Conservation (phyloP, 2,329 filamentous ascomycete genomes). For the Metarhizium anisopliae region DNA sequence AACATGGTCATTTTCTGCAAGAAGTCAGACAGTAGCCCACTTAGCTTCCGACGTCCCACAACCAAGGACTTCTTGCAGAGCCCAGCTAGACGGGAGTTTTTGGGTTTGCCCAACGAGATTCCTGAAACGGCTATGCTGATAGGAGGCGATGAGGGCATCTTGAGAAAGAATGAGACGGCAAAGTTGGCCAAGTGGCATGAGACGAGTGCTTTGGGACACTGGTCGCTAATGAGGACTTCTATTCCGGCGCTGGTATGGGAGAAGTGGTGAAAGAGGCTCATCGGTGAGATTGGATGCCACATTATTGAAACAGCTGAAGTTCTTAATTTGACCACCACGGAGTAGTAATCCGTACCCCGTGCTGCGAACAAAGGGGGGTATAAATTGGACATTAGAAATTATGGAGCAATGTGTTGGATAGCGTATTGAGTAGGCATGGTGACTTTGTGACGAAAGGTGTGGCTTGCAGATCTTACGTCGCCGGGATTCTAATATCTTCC, state of each 20-base stretch:
- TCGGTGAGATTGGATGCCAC: too few relatives aligned
- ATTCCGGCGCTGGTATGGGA: slow-evolving; percentile 76
- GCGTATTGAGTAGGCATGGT: too few relatives aligned
- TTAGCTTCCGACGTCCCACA: slow-evolving; percentile 59
- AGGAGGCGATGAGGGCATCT: slow-evolving; percentile 37
- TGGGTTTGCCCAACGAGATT: slow-evolving; percentile 67
- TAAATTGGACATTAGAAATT: too few relatives aligned
- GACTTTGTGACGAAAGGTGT: too few relatives aligned
- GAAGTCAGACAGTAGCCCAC: slow-evolving; percentile 38
- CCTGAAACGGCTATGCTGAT: slow-evolving; percentile 39
- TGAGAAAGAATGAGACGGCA: slow-evolving; percentile 55
- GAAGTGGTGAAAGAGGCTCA: slow-evolving; percentile 51
- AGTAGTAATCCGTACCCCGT: too few relatives aligned
- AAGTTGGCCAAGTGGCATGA: slow-evolving; percentile 64
- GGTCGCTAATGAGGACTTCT: slow-evolving; percentile 83
- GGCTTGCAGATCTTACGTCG: too few relatives aligned
- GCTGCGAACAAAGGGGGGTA: too few relatives aligned
- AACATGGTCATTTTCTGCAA: slow-evolving; percentile 96
- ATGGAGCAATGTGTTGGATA: too few relatives aligned
- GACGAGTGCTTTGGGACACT: slow-evolving; percentile 73
- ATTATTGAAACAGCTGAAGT: too few relatives aligned
- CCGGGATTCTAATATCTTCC: too few relatives aligned
- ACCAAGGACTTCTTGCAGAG: slow-evolving; percentile 64
- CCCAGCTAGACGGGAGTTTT: slow-evolving; percentile 56
- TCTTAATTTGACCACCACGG: too few relatives aligned